Conservation (phyloP, 1,139 yeast genomes). For the Tardiomyces digboiensis region DNA sequence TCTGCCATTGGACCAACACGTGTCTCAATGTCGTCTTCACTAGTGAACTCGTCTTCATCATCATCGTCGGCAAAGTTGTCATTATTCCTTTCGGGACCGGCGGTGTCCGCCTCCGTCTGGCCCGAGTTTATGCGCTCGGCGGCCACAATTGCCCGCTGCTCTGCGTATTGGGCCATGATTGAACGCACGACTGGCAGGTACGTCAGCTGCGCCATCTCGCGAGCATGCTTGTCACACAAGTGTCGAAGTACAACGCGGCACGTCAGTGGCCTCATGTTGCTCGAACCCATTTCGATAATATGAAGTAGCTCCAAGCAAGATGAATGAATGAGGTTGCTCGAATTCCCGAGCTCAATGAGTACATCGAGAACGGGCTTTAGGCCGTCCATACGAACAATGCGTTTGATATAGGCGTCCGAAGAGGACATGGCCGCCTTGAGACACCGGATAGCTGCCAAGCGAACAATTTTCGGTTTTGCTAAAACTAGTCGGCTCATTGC, state of each 20-base stretch:
- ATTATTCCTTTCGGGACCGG: neutral
- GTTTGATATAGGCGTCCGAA: slow-evolving; percentile 49
- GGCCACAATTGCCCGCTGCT: neutral
- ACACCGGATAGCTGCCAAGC: slow-evolving; percentile 43
- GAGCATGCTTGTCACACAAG: neutral
- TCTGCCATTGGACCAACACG: neutral
- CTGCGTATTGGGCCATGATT: neutral
- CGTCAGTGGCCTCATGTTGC: neutral
- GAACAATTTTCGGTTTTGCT: slow-evolving; percentile 36
- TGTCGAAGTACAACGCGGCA: neutral
- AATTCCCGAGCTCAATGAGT: slow-evolving; percentile 36
- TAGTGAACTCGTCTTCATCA: neutral
- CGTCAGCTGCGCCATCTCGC: neutral
- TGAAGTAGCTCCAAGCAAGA: slow-evolving; percentile 59
- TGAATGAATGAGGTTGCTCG: slow-evolving; percentile 63
- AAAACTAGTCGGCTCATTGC: slow-evolving; percentile 43
- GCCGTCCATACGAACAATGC: slow-evolving; percentile 47
- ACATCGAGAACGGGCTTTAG: slow-evolving; percentile 42
- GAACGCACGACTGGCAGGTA: slow-evolving; percentile 1
- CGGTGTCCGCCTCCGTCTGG: neutral
- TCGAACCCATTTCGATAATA: neutral
- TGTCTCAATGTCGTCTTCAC: neutral
- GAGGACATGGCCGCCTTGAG: slow-evolving; percentile 24
- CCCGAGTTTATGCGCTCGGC: neutral
- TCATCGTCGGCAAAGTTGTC: neutral